These are phyloP conservation scores for Dalbergia cultrata DNA, from an alignment of 306 rosid species.

Conservation along the genomic window DNA sequence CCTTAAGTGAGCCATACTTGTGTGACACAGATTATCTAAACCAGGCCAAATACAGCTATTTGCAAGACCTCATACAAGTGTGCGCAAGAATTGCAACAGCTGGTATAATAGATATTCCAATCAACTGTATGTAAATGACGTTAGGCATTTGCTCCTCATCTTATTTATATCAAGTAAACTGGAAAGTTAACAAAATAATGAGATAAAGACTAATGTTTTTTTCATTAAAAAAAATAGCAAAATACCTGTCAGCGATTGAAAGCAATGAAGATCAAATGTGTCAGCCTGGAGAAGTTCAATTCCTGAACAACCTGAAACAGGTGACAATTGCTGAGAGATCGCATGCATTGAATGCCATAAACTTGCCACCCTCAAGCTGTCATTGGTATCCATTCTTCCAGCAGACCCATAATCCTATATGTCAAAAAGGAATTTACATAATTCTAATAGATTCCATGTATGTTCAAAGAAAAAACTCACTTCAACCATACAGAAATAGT, in stretches of 20 bases:
- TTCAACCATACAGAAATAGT: constrained; percentile 6
- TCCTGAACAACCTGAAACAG: constrained; percentile 78
- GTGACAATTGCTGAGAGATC: constrained; percentile 91
- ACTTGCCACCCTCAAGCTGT: constrained; percentile 93
- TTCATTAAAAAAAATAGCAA: background rate
- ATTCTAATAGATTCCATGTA: background rate
- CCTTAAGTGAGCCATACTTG: constrained; percentile 1
- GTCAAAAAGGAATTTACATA: constrained; percentile 11
- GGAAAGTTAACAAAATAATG: constrained; percentile 2
- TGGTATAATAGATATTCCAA: background rate
- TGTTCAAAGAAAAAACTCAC: background rate
- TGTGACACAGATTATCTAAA: background rate
- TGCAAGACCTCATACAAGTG: constrained; percentile 24
- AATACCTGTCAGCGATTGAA: constrained; percentile 85
- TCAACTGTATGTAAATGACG: constrained; percentile 8
- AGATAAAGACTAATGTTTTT: background rate
- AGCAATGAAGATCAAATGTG: constrained; percentile 95
- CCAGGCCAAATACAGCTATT: background rate
- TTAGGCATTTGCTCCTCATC: constrained; percentile 8
- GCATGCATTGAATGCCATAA: constrained; percentile 99
- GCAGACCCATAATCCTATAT: constrained; percentile 83
- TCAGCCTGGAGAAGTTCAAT: constrained; percentile 94
- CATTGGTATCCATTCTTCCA: constrained; percentile 94
- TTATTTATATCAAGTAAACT: background rate
- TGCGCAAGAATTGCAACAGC: background rate